Conservation (phyloP, 2,329 filamentous ascomycete species). For the Xylariaceae sp. region DNA sequence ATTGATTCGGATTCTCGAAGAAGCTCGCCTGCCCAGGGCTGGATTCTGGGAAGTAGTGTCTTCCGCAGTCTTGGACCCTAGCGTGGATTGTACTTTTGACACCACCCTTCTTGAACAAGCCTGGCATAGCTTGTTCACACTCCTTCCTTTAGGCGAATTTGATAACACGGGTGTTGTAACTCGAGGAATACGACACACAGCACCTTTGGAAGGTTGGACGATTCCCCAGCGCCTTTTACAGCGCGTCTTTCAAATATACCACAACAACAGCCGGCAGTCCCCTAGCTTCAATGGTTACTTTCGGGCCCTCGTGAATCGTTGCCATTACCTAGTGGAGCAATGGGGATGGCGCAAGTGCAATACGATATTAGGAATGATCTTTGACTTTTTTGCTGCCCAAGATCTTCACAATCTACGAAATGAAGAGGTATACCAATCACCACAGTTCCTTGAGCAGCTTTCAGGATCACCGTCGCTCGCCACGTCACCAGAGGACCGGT, state of each 20-base stretch:
- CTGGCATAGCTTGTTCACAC: slow-evolving; percentile 65
- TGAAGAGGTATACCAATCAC: slow-evolving; percentile 67
- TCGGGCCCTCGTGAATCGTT: slow-evolving; percentile 63
- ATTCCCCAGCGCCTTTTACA: slow-evolving; percentile 63
- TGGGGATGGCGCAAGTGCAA: slow-evolving; percentile 70
- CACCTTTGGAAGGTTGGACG: slow-evolving; percentile 62
- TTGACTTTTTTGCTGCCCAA: slow-evolving; percentile 71
- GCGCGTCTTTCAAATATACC: slow-evolving; percentile 64
- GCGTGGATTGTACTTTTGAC: slow-evolving; percentile 47
- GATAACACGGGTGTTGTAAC: slow-evolving; percentile 58
- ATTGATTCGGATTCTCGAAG: slow-evolving; percentile 59
- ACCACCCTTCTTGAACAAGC: slow-evolving; percentile 57
- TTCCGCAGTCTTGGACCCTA: slow-evolving; percentile 47
- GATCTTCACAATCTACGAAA: slow-evolving; percentile 67
- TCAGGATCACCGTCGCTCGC: slow-evolving; percentile 51
- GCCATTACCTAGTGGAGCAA: slow-evolving; percentile 66
- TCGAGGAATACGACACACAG: slow-evolving; percentile 44
- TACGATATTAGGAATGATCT: slow-evolving; percentile 64
- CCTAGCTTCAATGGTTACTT: slow-evolving; percentile 71
- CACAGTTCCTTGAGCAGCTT: slow-evolving; percentile 65
- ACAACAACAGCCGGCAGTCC: slow-evolving; percentile 58
- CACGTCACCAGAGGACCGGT: slow-evolving; percentile 62
- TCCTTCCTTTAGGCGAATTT: slow-evolving; percentile 67
- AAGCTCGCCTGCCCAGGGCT: slow-evolving; percentile 54
- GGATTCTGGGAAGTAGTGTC: slow-evolving; percentile 68